Base-by-base conservation (phyloP, 2,329 filamentous ascomycete genomes). In the Macroventuria anomochaeta region DNA sequence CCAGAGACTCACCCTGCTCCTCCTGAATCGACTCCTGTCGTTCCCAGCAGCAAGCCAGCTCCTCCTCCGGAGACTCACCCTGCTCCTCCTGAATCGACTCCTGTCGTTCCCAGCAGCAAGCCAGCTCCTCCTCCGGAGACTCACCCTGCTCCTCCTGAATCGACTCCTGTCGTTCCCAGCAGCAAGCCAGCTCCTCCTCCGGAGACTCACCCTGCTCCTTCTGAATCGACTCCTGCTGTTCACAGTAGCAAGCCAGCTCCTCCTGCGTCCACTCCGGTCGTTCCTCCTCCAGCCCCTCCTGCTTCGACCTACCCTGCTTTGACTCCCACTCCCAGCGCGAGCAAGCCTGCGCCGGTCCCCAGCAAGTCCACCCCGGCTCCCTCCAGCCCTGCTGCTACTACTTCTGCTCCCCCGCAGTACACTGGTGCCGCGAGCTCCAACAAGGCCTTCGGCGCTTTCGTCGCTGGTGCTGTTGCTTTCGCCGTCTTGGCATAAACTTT, bases 391-490 rank as follows among this genome's bases (percentile, higher is more conserved):
- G 46, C 62, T 17, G 38, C 53, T 5, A 54, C 61, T 29, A 46
- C 53, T 7, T 48, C 53, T 12, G 44, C 48, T 11, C 54, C 57
- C 5, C 21, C 65, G 0, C 46, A 63, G 58, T 69, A 53, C 61
- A 68, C 64, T 53, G 67, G 67, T 33, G 64, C 63, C 8, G 67
- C 64, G n/a, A 42, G 31, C 44, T 46, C 58, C 39, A 65, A 59
- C 57, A 67, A 62, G 59, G 65, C 64, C 20, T 34, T 67, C n/a
- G 60, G 43, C 13, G 67, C 59, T 33, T 47, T 70, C 31, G 42
- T 67, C 21, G 65, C 59, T 53, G 67, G 61, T 53, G 65, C 62
- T 13, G 46, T 61, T 18, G 67, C 64, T 26, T 29, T 70, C 26
- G 56, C 55, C 36, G 53, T 57, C 50, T 36, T 67, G 49, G 61